These are phyloP conservation scores for Dissophora globulifera DNA, from an alignment of 192 early-diverging fungal species.

Conservation along the genomic window DNA sequence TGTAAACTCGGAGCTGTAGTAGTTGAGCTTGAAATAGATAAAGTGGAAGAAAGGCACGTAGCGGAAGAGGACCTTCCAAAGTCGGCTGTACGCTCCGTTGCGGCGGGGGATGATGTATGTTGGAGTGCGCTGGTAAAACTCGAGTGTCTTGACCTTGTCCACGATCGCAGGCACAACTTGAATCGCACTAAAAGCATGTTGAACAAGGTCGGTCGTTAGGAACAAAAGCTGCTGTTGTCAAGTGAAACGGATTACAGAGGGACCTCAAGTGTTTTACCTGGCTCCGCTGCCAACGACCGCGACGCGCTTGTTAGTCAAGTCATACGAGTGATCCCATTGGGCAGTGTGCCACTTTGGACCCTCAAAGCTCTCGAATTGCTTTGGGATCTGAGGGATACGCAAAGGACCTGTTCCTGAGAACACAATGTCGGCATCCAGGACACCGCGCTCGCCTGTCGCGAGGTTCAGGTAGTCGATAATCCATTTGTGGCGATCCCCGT, in stretches of 20 bases:
- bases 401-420: slow-evolving; percentile 63
- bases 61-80: slow-evolving; percentile 53
- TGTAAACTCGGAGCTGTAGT: slow-evolving; percentile 40
- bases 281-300: slow-evolving; percentile 62
- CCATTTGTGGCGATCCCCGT: slow-evolving; percentile 50
- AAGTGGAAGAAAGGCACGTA: slow-evolving; percentile 57
- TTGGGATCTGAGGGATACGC: slow-evolving; percentile 58
- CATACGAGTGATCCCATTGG: slow-evolving; percentile 60
- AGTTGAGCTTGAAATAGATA: slow-evolving; percentile 41
- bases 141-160: slow-evolving; percentile 50
- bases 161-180: slow-evolving; percentile 61
- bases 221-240: too few relatives aligned
- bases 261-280: slow-evolving; percentile 46
- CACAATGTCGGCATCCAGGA: slow-evolving; percentile 33
- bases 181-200: slow-evolving; percentile 41
- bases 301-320: slow-evolving; percentile 58
- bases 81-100: slow-evolving; percentile 37
- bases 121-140: slow-evolving; percentile 62
- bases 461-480: slow-evolving; percentile 37
- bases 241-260: background rate
- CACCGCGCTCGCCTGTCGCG: slow-evolving; percentile 22
- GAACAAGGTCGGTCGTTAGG: background rate
- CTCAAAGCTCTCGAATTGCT: slow-evolving; percentile 60
- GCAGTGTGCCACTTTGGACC: slow-evolving; percentile 64
- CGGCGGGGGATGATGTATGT: slow-evolving; percentile 56